Conservation (phyloP, 2,329 filamentous ascomycete genomes). For the Calonectria fujianensis region DNA sequence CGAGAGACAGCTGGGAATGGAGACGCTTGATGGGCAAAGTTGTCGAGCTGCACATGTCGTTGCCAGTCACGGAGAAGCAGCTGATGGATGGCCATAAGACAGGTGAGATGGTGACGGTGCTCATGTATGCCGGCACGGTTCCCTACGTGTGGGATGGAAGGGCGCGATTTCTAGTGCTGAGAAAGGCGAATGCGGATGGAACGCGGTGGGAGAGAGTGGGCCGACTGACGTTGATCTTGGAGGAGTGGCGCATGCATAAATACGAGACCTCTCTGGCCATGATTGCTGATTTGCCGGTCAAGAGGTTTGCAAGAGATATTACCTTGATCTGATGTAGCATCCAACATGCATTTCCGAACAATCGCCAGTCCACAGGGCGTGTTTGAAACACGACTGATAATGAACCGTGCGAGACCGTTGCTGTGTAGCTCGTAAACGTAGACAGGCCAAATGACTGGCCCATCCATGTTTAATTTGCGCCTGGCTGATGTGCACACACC, state of each 20-base stretch:
- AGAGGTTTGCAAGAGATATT: neutral
- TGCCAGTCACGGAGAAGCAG: neutral
- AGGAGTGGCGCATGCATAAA: conserved; percentile 1
- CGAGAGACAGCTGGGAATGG: neutral
- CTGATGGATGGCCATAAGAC: neutral
- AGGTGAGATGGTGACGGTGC: neutral
- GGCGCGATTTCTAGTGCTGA: neutral
- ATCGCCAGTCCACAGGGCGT: no score
- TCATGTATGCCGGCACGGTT: neutral
- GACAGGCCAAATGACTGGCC: neutral
- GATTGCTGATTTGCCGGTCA: neutral
- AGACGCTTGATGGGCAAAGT: neutral
- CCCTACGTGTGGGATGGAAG: neutral
- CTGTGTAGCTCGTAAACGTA: neutral
- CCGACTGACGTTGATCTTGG: neutral
- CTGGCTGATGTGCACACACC: neutral
- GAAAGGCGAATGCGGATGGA: neutral
- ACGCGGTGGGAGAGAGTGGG: neutral
- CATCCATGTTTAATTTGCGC: neutral
- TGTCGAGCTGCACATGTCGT: neutral
- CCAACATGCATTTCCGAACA: neutral
- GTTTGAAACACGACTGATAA: neutral
- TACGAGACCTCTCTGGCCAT: neutral
- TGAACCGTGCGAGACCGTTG: neutral
- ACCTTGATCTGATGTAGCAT: neutral